Conservation (phyloP, 2,329 filamentous ascomycete genomes). For the Paecilomyces formosus region DNA sequence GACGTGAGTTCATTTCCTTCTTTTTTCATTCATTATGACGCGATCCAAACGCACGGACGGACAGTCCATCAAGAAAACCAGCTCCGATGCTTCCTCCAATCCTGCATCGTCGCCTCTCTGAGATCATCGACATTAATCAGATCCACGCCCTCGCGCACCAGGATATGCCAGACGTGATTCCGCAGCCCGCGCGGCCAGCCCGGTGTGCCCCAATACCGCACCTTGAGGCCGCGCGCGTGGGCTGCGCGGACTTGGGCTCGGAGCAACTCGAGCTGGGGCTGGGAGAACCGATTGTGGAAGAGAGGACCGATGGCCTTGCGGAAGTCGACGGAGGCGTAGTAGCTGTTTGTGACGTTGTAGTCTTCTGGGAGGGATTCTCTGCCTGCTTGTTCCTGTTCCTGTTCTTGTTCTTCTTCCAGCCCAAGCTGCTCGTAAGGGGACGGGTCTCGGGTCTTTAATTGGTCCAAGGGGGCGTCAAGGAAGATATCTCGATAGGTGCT, state of each 20-base stretch:
- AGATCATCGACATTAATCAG: constrained; percentile 58
- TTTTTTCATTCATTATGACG: too few relatives aligned
- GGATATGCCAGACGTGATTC: constrained; percentile 50
- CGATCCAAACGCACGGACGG: too few relatives aligned
- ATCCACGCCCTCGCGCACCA: constrained; percentile 53
- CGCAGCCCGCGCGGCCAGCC: constrained; percentile 48
- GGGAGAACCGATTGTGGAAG: constrained; percentile 41
- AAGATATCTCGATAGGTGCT: not conserved
- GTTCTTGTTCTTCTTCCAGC: too few relatives aligned
- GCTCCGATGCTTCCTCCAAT: constrained; percentile 25
- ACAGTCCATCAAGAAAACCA: constrained; percentile 8
- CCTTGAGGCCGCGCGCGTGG: constrained; percentile 47
- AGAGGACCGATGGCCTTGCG: constrained; percentile 44
- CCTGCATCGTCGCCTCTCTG: constrained; percentile 34
- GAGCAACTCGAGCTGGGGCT: constrained; percentile 37
- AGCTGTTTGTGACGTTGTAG: constrained; percentile 53
- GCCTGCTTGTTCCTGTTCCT: not conserved
- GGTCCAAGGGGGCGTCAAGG: not conserved
- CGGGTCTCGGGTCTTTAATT: not conserved
- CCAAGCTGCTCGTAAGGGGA: not conserved
- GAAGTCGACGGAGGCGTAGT: constrained; percentile 59
- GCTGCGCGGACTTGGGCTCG: constrained; percentile 40
- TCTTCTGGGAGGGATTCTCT: not conserved
- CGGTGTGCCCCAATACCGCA: constrained; percentile 55
- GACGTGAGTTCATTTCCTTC: too few relatives aligned